Conservation (phyloP, 805 yeast genomes). For the Suhomyces emberorum region DNA sequence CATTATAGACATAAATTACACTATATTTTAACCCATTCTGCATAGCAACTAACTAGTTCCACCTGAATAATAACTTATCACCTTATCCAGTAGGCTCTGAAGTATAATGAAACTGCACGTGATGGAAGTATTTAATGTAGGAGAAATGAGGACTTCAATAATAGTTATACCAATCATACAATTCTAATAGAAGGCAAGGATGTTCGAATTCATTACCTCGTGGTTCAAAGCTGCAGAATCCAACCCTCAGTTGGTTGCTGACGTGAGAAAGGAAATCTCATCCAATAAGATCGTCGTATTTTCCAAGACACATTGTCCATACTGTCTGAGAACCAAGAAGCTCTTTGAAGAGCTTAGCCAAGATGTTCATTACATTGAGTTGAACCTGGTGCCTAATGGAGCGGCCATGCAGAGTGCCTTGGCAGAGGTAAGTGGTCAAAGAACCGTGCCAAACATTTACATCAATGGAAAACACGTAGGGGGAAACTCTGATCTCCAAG, state of each 20-base stretch:
- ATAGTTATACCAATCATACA: neutral
- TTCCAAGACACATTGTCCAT: slow-evolving; percentile 44
- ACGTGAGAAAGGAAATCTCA: slow-evolving; percentile 9
- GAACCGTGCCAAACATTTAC: slow-evolving; percentile 37
- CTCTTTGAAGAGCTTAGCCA: slow-evolving; percentile 13
- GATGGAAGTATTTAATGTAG: too few relatives aligned
- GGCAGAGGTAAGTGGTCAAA: slow-evolving; percentile 30
- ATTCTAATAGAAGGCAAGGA: neutral
- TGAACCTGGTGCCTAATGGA: slow-evolving; percentile 26
- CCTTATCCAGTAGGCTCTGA: too few relatives aligned
- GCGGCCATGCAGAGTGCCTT: slow-evolving; percentile 28
- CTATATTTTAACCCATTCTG: too few relatives aligned
- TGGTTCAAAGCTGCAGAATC: slow-evolving; percentile 12
- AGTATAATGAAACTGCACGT: too few relatives aligned
- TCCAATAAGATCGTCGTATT: slow-evolving; percentile 19
- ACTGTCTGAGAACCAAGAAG: slow-evolving; percentile 41
- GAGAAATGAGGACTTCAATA: too few relatives aligned
- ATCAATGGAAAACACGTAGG: slow-evolving; percentile 38
- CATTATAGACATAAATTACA: too few relatives aligned
- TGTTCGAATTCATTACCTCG: slow-evolving; percentile 10
- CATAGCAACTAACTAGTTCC: too few relatives aligned
- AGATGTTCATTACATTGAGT: slow-evolving; percentile 26
- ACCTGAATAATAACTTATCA: too few relatives aligned
- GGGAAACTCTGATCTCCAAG: slow-evolving; percentile 36
- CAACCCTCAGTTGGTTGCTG: slow-evolving; percentile 9